A percentile compares a stretch with the other conserved stretches of the same genome.
Conservation (phyloP, 2,329 filamentous ascomycete genomes). For the Neopestalotiopsis sp. region DNA sequence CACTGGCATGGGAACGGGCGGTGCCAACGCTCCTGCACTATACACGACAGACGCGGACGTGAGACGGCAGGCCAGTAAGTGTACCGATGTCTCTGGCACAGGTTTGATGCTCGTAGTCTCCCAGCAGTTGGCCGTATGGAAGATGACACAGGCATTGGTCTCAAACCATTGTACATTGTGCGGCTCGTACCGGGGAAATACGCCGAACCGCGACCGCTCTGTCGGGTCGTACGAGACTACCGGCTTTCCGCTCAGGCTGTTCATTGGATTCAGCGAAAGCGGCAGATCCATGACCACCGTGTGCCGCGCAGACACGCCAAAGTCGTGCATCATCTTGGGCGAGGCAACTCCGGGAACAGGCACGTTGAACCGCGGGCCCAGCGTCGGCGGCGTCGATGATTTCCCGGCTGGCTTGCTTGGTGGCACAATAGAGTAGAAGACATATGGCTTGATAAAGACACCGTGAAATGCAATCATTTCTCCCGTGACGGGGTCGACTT, state of each 20-base stretch:
- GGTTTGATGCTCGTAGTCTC: conserved; percentile 49
- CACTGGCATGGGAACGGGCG: conserved; percentile 49
- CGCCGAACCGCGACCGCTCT: conserved; percentile 66
- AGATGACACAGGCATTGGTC: conserved; percentile 71
- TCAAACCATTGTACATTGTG: conserved; percentile 68
- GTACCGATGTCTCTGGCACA: conserved; percentile 50
- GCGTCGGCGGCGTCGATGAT: conserved; percentile 24
- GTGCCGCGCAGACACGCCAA: conserved; percentile 67
- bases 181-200: conserved; percentile 69
- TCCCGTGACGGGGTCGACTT: conserved; percentile 67
- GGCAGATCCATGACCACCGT: conserved; percentile 75
- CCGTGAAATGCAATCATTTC: conserved; percentile 73
- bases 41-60: conserved; percentile 71
- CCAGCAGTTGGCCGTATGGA: conserved; percentile 77
- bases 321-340: conserved; percentile 80
- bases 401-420: conserved; percentile 30
- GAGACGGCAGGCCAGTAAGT: conserved; percentile 70
- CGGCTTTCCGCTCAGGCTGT: conserved; percentile 60
- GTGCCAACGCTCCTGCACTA: conserved; percentile 65
- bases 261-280: conserved; percentile 67
- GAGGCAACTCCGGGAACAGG: conserved; percentile 65
- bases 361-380: conserved; percentile 50
- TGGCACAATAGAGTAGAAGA: conserved; percentile 64
- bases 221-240: conserved; percentile 65
- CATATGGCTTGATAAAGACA: conserved; percentile 68